Evolutionary conservation across 441 rosid species (phyloP).

Genomic region (Arabidopsis lyrata): DNA sequence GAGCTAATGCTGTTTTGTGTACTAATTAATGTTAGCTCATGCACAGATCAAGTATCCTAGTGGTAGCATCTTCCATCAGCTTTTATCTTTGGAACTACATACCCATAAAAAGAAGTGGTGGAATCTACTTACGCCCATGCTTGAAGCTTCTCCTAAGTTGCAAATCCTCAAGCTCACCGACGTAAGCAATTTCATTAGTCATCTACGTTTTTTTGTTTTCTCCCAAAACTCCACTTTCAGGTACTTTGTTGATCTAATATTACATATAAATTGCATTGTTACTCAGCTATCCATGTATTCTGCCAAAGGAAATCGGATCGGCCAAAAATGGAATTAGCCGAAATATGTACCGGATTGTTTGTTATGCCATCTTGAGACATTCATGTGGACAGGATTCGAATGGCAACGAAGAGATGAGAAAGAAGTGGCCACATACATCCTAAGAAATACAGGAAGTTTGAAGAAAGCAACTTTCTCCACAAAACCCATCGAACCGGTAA

Average conservation of each 20-base stretch:
- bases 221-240: too few species aligned
- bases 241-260: too few species aligned
- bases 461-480: constrained; percentile 14
- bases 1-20: neutral
- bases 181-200: neutral
- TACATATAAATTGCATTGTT: neutral
- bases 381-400: neutral
- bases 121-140: neutral
- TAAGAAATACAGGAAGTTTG: neutral
- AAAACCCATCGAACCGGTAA: too few species aligned
- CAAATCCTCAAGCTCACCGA: neutral
- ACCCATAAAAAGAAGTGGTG: neutral
- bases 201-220: too few species aligned
- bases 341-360: neutral
- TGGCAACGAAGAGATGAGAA: neutral
- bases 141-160: neutral
- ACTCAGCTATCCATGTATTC: neutral
- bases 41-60: neutral
- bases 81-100: neutral
- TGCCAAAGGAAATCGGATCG: too few species aligned
- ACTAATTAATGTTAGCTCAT: neutral
- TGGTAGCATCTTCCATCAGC: constrained; percentile 10
- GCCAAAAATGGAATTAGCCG: neutral
- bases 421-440: neutral
- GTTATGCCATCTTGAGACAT: neutral